A percentile compares a stretch with the other conserved stretches of the same genome.
These are phyloP conservation scores for Hanseniaspora thailandica DNA, from an alignment of 805 yeast species.

Conservation along the genomic window DNA sequence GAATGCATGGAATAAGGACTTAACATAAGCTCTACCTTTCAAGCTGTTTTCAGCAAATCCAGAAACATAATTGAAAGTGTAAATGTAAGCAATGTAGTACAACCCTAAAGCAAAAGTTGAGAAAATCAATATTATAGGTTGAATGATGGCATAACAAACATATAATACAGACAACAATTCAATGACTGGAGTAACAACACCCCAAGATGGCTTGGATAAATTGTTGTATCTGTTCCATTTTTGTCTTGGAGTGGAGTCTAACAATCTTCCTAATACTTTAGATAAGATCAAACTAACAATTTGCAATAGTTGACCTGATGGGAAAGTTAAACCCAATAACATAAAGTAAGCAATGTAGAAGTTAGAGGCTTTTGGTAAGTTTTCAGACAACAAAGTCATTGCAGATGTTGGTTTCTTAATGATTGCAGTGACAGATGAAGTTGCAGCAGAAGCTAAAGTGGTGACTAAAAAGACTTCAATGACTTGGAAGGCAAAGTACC, in stretches of 20 bases:
- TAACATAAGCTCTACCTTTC: conserved; percentile 64
- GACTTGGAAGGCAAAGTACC: conserved; percentile 85
- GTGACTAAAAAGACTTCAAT: conserved; percentile 78
- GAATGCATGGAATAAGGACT: conserved; percentile 59
- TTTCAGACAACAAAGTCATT: conserved; percentile 59
- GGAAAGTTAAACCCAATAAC: conserved; percentile 66
- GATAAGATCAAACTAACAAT: conserved; percentile 60
- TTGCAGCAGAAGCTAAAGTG: conserved; percentile 71
- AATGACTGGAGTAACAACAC: conserved; percentile 67
- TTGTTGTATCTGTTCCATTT: conserved; percentile 69
- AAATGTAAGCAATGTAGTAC: conserved; percentile 50
- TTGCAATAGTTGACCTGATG: conserved; percentile 69
- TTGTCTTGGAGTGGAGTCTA: conserved; percentile 84
- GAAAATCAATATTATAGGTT: conserved; percentile 61
- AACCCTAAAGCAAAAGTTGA: conserved; percentile 47
- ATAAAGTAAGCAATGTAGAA: conserved; percentile 76
- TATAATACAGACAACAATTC: conserved; percentile 64
- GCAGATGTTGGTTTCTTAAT: conserved; percentile 55
- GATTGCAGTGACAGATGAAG: conserved; percentile 62
- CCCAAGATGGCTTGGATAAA: conserved; percentile 63
- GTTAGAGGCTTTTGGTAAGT: conserved; percentile 82
- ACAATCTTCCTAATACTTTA: conserved; percentile 53
- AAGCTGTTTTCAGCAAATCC: conserved; percentile 45
- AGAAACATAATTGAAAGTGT: conserved; percentile 52
- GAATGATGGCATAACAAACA: conserved; percentile 64